A percentile compares a stretch with the other conserved stretches of the same genome.
phyloP scores from a whole-genome alignment of 2,329 filamentous ascomycete species.

The Xylaria arbuscula region DNA sequence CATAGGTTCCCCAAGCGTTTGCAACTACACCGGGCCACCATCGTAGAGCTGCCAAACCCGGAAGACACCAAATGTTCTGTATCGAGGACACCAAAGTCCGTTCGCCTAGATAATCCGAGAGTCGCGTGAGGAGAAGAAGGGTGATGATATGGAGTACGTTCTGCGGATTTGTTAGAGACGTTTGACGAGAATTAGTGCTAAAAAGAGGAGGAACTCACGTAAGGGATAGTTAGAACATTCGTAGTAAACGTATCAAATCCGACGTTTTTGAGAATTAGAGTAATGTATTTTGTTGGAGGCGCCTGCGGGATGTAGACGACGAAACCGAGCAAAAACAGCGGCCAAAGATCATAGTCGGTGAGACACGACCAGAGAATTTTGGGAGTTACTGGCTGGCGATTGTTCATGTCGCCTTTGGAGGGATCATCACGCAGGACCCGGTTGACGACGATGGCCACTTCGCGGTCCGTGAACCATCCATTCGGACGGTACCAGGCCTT shows the following conservation, averaged over 20 bases:
- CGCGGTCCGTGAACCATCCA: slow-evolving; percentile 68
- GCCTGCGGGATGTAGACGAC: slow-evolving; percentile 60
- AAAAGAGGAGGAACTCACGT: slow-evolving; percentile 52
- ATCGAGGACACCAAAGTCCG: slow-evolving; percentile 59
- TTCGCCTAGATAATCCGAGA: slow-evolving; percentile 63
- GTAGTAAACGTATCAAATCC: slow-evolving; percentile 66
- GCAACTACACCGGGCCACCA: slow-evolving; percentile 57
- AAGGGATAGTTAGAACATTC: slow-evolving; percentile 67
- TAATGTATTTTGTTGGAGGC: slow-evolving; percentile 62
- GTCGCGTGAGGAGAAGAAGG: slow-evolving; percentile 61
- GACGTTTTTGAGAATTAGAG: slow-evolving; percentile 61
- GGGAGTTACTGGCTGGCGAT: slow-evolving; percentile 64
- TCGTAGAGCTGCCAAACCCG: slow-evolving; percentile 62
- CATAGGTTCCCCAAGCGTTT: slow-evolving; percentile 63
- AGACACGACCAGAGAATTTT: slow-evolving; percentile 61
- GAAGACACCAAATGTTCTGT: slow-evolving; percentile 65
- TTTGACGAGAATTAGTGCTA: slow-evolving; percentile 32
- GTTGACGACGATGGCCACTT: slow-evolving; percentile 69
- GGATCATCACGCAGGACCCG: slow-evolving; percentile 67
- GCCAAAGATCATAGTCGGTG: slow-evolving; percentile 68
- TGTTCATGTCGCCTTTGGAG: slow-evolving; percentile 68
- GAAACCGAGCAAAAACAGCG: slow-evolving; percentile 62
- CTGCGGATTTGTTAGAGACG: slow-evolving; percentile 35
- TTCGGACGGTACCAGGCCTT: slow-evolving; percentile 62
- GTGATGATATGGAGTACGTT: slow-evolving; percentile 63